Evolutionary conservation across 495 filamentous ascomycete genomes (phyloP), one percentile per base, ranked within the genome.

Genomic region (Lasiosphaeria miniovina): DNA sequence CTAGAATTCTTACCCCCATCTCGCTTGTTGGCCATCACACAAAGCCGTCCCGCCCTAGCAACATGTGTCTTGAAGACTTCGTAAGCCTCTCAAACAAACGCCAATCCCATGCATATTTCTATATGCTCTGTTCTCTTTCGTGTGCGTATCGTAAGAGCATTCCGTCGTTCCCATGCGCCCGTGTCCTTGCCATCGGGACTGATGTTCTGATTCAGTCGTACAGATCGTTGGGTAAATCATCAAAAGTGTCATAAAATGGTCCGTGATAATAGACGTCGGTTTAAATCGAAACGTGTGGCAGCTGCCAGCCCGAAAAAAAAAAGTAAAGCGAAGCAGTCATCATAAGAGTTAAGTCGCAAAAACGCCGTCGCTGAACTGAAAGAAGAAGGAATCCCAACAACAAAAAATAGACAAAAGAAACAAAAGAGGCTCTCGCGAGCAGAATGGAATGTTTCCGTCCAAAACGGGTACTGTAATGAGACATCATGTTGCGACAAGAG

Each of bases 161-260:
- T 65, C 52, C 51, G 33, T 52, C 60, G 50, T 55, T 55, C 43
- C 58, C 52, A 50, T 60, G 53, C 60, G 58, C 49, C 58, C 38
- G 52, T 54, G 32, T 33, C 50, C 50, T 48, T 45, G 48, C 52
- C 41, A 15, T 49, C 33, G 24, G 49, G 43, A 36, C 50, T 51
- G 45, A 57, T 36, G 48, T 54, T 49, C 57, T 49, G 54, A 58
- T 57, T 60, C 64, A 62, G 64, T 65, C 67, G 61, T 69, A 64
- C 61, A 67, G 51, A 52, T 59, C 54, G 57, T 68, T 75, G 56
- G 38, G 40, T 53, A 57, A 52, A 61, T 59, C 40, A 61, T 68
- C 17, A 61, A 56, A 51, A 92, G 80, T 91, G 90, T 90, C 92
- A 92, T 75, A 60, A 24, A 78, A 36, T 57, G 41, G 15, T 58